Percentiles rank a stretch among this genome's conserved stretches.
Conservation (phyloP, 495 filamentous ascomycete genomes). For the Neurospora hispaniola region DNA sequence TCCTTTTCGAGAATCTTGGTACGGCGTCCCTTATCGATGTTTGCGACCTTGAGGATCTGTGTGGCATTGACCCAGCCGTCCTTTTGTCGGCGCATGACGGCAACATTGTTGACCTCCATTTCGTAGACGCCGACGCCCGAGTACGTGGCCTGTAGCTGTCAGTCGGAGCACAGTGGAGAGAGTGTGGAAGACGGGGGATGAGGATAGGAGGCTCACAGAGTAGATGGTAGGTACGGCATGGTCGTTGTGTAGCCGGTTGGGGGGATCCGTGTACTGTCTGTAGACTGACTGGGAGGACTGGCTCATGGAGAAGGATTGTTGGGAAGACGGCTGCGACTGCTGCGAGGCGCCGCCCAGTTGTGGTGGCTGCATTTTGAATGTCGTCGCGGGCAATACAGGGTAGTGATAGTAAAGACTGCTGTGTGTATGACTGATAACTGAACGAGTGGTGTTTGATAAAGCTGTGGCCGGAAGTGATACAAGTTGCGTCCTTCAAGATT, state of each 20-base stretch:
- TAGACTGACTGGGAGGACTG: slow-evolving; percentile 29
- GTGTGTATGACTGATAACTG: not conserved
- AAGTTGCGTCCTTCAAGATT: not conserved
- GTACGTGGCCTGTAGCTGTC: slow-evolving; percentile 64
- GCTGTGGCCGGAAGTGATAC: not conserved
- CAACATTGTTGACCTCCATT: slow-evolving; percentile 86
- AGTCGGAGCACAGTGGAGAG: not conserved
- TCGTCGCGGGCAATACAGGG: not conserved
- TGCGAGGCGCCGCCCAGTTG: slow-evolving; percentile 14
- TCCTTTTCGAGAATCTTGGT: slow-evolving; percentile 98
- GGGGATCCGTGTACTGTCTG: slow-evolving; percentile 32
- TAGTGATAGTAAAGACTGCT: not conserved
- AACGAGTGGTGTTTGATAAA: not conserved
- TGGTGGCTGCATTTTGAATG: slow-evolving; percentile 15
- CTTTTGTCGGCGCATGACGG: slow-evolving; percentile 85
- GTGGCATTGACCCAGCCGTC: slow-evolving; percentile 95
- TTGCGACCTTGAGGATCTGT: slow-evolving; percentile 92
- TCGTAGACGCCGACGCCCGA: slow-evolving; percentile 93
- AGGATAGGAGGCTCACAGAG: slow-evolving; percentile 41
- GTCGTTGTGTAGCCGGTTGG: slow-evolving; percentile 40
- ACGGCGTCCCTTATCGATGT: slow-evolving; percentile 90
- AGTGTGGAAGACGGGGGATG: not conserved
- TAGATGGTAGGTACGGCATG: slow-evolving; percentile 60
- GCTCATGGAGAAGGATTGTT: slow-evolving; percentile 42
- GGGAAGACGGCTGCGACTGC: slow-evolving; percentile 37